phyloP scores from a whole-genome alignment of 2,329 filamentous ascomycete genomes.

The Cercospora zeae-maydis region DNA sequence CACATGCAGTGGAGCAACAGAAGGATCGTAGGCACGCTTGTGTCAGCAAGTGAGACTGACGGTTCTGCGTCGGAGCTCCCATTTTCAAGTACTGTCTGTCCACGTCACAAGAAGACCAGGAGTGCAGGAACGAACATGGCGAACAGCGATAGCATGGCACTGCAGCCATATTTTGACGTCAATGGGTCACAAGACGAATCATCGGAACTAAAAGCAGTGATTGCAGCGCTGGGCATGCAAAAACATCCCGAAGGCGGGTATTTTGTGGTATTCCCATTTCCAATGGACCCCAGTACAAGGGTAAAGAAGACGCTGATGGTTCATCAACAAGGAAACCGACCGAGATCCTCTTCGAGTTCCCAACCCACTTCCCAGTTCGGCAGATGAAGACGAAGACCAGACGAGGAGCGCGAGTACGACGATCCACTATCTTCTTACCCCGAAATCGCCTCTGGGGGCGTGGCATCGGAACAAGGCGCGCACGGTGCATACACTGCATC shows the following conservation, averaged over 20 bases:
- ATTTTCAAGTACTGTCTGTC: no score
- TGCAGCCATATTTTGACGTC: constrained; percentile 5
- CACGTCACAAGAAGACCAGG: not conserved
- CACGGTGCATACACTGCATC: constrained; percentile 60
- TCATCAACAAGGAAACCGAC: constrained; percentile 51
- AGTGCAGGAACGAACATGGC: not conserved
- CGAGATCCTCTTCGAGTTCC: constrained; percentile 51
- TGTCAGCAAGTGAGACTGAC: constrained; percentile 2
- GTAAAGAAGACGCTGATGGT: no score
- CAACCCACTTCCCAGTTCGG: constrained; percentile 50
- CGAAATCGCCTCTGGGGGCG: constrained; percentile 51
- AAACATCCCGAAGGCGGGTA: constrained; percentile 64
- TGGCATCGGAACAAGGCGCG: constrained; percentile 63
- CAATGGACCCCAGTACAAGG: not conserved
- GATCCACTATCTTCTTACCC: constrained; percentile 64
- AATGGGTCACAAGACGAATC: constrained; percentile 14
- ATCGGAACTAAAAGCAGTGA: constrained; percentile 36
- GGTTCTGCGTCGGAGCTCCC: not conserved
- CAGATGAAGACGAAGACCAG: not conserved
- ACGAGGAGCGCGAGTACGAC: constrained; percentile 56
- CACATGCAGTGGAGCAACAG: not conserved
- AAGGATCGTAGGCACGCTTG: not conserved
- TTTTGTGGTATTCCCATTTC: constrained; percentile 40
- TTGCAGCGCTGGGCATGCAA: constrained; percentile 48
- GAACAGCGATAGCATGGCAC: not conserved